Conservation (phyloP, 2,329 filamentous ascomycete species). For the Talaromyces sp. region DNA sequence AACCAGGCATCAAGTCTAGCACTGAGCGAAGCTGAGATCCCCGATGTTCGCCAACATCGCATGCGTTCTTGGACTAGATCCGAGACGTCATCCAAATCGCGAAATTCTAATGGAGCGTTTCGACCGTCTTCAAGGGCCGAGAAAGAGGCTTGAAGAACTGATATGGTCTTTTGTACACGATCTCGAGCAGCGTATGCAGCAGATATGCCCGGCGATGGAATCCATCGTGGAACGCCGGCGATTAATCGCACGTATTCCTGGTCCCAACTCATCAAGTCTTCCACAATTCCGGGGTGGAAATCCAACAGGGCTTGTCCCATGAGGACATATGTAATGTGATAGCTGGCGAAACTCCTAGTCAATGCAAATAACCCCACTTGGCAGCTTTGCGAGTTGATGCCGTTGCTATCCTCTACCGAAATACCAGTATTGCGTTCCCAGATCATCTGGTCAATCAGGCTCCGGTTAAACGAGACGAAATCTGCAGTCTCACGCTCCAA, state of each 20-base stretch:
- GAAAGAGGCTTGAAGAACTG: conserved; percentile 44
- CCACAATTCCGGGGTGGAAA: conserved; percentile 51
- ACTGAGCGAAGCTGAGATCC: conserved; percentile 30
- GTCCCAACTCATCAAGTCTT: conserved; percentile 57
- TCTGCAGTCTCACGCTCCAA: conserved; percentile 50
- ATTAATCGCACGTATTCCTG: conserved; percentile 52
- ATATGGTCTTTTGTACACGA: conserved; percentile 40
- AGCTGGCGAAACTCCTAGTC: conserved; percentile 56
- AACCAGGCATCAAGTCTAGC: conserved; percentile 47
- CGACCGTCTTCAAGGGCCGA: conserved; percentile 41
- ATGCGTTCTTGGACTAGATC: conserved; percentile 44
- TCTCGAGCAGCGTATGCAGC: conserved; percentile 48
- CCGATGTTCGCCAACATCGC: conserved; percentile 37
- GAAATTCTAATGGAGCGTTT: conserved; percentile 43
- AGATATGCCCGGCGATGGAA: conserved; percentile 51
- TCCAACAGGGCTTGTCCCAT: conserved; percentile 52
- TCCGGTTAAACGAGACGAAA: conserved; percentile 58
- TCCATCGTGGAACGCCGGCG: conserved; percentile 54
- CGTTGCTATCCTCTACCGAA: conserved; percentile 39
- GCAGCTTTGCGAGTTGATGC: conserved; percentile 39
- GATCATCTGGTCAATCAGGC: conserved; percentile 57
- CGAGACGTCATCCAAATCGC: conserved; percentile 49
- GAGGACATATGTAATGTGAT: conserved; percentile 45
- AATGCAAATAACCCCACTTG: conserved; percentile 53
- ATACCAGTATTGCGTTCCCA: conserved; percentile 59